These are phyloP conservation scores for Xylaria flabelliformis DNA, from an alignment of 495 filamentous ascomycete species.

Conservation along the genomic window DNA sequence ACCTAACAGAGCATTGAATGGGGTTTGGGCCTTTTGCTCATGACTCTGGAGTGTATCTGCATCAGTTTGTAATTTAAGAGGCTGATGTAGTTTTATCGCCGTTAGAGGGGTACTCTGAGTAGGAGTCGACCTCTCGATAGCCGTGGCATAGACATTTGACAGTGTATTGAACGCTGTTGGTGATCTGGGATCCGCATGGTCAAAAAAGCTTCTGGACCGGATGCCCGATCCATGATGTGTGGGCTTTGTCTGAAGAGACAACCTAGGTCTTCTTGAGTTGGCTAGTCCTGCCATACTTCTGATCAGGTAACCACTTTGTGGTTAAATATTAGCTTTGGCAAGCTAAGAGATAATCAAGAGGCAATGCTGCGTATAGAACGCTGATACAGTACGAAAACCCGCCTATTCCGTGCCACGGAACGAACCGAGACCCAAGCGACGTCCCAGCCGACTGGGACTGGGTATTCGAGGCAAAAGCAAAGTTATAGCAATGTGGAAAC, in stretches of 20 bases:
- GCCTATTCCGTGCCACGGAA: neutral
- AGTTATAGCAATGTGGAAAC: slow-evolving; percentile 18
- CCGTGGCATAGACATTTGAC: slow-evolving; percentile 75
- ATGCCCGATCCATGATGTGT: slow-evolving; percentile 36
- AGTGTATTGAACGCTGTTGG: slow-evolving; percentile 85
- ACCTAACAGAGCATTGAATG: slow-evolving; percentile 51
- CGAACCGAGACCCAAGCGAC: slow-evolving; percentile 23
- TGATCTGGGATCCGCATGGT: slow-evolving; percentile 65
- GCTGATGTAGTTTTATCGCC: slow-evolving; percentile 49
- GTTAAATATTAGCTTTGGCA: slow-evolving; percentile 6
- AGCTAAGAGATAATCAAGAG: slow-evolving; percentile 22
- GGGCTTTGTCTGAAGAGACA: slow-evolving; percentile 76
- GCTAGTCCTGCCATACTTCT: slow-evolving; percentile 32
- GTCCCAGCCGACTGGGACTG: slow-evolving; percentile 28
- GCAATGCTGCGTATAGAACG: slow-evolving; percentile 1
- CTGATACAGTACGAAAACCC: neutral
- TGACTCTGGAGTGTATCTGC: slow-evolving; percentile 30
- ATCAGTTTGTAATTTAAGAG: slow-evolving; percentile 56
- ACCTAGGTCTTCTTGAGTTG: slow-evolving; percentile 68
- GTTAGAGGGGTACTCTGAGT: slow-evolving; percentile 48
- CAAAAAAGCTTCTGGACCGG: slow-evolving; percentile 43
- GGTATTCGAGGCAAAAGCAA: slow-evolving; percentile 24
- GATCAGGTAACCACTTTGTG: neutral
- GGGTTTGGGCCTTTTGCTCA: slow-evolving; percentile 44
- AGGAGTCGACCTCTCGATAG: slow-evolving; percentile 69